Conservation (phyloP, 2,329 filamentous ascomycete species). For the Diaporthe sp. region DNA sequence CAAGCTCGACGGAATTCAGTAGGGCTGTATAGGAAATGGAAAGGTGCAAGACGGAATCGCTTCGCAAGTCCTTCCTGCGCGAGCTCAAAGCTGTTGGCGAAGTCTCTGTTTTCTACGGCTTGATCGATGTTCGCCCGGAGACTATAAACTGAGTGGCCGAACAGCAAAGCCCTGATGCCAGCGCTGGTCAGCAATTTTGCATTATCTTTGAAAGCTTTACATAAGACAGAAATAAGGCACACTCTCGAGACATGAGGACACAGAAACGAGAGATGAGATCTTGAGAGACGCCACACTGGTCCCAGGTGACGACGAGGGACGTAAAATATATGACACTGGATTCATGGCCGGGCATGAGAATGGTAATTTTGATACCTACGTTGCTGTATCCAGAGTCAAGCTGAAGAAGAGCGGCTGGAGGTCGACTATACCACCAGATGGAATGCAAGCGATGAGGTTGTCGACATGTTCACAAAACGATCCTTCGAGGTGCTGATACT, state of each 20-base stretch:
- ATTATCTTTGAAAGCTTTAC: background rate
- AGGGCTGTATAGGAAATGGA: background rate
- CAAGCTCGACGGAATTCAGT: background rate
- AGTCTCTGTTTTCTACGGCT: background rate
- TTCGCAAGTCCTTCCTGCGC: background rate
- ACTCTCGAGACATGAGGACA: background rate
- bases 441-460: background rate
- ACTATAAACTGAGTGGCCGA: background rate
- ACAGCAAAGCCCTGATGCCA: background rate
- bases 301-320: background rate
- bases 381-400: background rate
- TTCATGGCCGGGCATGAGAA: background rate
- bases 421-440: background rate
- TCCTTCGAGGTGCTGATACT: background rate
- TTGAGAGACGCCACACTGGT: background rate
- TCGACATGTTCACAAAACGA: background rate
- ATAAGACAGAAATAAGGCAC: background rate
- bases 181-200: background rate
- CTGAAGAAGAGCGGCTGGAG: conserved; percentile 10
- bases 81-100: background rate
- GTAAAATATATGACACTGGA: background rate
- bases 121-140: background rate
- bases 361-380: background rate
- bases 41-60: background rate
- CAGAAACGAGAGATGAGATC: background rate